Percentiles rank a stretch among this genome's conserved stretches.
Conservation (phyloP, 192 early-diverging fungal species). For the Dispira simplex region DNA sequence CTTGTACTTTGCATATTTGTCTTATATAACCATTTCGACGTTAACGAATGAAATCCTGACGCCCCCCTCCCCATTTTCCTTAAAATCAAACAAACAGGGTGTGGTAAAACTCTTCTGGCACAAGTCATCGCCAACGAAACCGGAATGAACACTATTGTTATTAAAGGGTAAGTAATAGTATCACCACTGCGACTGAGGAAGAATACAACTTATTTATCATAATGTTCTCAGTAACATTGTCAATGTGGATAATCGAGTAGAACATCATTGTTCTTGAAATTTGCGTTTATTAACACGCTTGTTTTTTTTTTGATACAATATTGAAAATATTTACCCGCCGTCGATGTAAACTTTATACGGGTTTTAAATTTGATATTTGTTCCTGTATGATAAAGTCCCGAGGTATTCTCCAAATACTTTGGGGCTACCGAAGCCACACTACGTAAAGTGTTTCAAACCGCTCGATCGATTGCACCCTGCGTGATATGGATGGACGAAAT, state of each 20-base stretch:
- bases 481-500: constrained; percentile 91
- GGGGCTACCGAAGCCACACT: constrained; percentile 80
- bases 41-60: background rate
- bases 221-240: background rate
- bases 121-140: constrained; percentile 61
- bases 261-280: background rate
- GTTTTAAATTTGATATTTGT: background rate
- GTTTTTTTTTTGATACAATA: background rate
- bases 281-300: too few species aligned
- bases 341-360: background rate
- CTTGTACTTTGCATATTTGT: background rate
- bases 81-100: constrained; percentile 31
- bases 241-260: too few species aligned
- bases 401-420: constrained; percentile 91
- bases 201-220: background rate
- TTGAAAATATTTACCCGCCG: background rate
- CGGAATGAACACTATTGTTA: constrained; percentile 66
- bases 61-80: constrained; percentile 11
- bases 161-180: constrained; percentile 46
- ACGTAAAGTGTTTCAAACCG: constrained; percentile 69
- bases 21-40: background rate
- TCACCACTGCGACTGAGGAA: background rate
- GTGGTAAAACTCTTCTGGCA: constrained; percentile 80
- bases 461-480: constrained; percentile 72
- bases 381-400: constrained; percentile 27